Evolutionary conservation across 495 filamentous ascomycete genomes (phyloP).

Genomic region (Entonaema liquescens): DNA sequence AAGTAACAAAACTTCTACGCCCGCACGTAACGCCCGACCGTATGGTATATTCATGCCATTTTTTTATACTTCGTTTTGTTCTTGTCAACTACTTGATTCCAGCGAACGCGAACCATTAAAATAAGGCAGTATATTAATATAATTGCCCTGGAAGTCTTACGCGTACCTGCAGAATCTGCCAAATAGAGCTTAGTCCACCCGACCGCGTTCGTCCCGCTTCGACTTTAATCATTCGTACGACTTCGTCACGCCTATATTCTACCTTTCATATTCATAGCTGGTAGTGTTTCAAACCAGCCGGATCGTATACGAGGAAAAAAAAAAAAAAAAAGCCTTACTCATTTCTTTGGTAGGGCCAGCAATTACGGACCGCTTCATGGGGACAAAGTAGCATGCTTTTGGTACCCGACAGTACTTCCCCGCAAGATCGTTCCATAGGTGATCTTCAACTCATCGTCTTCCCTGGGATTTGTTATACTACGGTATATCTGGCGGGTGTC

Average conservation of each 20-base stretch:
- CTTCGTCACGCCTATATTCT: background rate
- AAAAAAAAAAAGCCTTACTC: background rate
- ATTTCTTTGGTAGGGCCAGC: background rate
- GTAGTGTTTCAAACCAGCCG: background rate
- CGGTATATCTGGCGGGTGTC: conserved; percentile 6
- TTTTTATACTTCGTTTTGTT: background rate
- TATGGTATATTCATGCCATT: background rate
- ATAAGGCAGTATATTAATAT: background rate
- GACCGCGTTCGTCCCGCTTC: conserved; percentile 12
- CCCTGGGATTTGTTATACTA: background rate
- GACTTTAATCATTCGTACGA: background rate
- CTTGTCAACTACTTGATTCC: background rate
- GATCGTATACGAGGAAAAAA: conserved; percentile 3
- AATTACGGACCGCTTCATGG: background rate
- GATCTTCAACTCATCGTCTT: background rate
- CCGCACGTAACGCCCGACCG: background rate
- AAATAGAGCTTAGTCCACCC: conserved; percentile 8
- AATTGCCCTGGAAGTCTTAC: conserved; percentile 9
- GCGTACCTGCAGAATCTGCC: conserved; percentile 17
- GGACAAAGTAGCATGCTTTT: conserved; percentile 15
- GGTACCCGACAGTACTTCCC: background rate
- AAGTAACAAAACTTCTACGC: background rate
- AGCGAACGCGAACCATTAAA: background rate
- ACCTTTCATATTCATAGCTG: background rate
- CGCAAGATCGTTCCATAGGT: background rate